Evolutionary conservation across 2,329 filamentous ascomycete species (phyloP).

Genomic region (Fusarium clavum): DNA sequence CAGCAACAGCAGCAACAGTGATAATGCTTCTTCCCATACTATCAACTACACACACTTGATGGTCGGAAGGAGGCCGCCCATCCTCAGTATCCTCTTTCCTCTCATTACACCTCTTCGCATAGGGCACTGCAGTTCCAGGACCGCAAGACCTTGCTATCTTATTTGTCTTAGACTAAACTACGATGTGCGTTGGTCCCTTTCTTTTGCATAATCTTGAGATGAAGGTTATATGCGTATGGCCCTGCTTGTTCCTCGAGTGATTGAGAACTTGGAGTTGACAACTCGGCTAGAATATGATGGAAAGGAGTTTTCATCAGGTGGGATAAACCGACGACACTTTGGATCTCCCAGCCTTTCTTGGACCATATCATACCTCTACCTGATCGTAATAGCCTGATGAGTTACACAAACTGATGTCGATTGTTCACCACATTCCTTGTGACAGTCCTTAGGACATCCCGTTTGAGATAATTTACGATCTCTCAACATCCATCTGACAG

Average conservation of each 20-base stretch:
- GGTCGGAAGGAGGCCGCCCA: too few relatives aligned
- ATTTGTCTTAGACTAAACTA: accelerated
- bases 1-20: too few relatives aligned
- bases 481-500: neutral
- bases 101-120: neutral
- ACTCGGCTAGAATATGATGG: neutral
- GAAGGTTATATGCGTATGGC: neutral
- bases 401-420: too few relatives aligned
- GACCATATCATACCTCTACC: neutral
- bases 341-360: neutral
- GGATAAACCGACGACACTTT: neutral
- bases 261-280: neutral
- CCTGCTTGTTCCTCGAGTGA: neutral
- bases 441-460: too few relatives aligned
- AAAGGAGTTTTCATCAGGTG: neutral
- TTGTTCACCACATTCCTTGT: too few relatives aligned
- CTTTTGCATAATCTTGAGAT: too few relatives aligned
- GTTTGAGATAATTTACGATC: too few relatives aligned
- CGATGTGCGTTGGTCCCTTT: too few relatives aligned
- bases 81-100: neutral
- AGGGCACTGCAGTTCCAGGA: neutral
- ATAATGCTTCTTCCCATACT: too few relatives aligned
- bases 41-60: too few relatives aligned
- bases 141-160: neutral
- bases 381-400: too few relatives aligned